Evolutionary conservation across 1,284 basidiomycete species (phyloP), one percentile per base, ranked within the genome.

Genomic region (Porogramme epimiltina): DNA sequence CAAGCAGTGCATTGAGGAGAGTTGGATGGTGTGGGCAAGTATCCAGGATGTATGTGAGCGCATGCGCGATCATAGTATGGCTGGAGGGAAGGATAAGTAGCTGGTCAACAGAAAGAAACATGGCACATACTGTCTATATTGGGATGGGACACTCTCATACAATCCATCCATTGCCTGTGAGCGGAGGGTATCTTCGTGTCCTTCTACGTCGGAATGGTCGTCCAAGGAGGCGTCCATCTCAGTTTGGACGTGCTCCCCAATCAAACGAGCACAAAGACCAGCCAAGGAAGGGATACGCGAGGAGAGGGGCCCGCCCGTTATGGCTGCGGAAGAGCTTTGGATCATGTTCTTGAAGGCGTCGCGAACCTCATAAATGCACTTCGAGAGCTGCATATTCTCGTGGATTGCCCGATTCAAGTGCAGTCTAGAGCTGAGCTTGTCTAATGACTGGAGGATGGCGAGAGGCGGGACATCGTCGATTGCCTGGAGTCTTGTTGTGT

Each of bases 341-440:
- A 78, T 65, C 38, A 84, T 63, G 51, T 82, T 79, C 45, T 69
- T 72, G 65, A 82, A 85, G 40, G 76, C 74, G 55, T 80, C 79
- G 19, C 77, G 70, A 9, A 85, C 72, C 13, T 77, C 77, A 59
- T 81, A 73, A 11, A 84, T 73, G 34, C 69, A 75, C 40, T 71
- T 71, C 11, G 80, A 74, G 31, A 81, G 67, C 44, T 79, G 75
- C 42, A 76, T 62, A 22, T 66, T 71, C 18, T 68, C 71, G 39
- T 68, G 53, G 47, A 66, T 67, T 10, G 68, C 61, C 36, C 70
- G 67, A 36, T 75, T 70, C 2, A 75, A 60, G 44, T 72, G 68
- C 20, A 72, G 58, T 34, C 71, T 71, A 15, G 66, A 47, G 26
- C 67, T 70, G 45, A 69, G 53, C 18, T 59, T 66, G 22, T 71